Conservation (phyloP, 257 asterid species). For the Vinca minor region DNA sequence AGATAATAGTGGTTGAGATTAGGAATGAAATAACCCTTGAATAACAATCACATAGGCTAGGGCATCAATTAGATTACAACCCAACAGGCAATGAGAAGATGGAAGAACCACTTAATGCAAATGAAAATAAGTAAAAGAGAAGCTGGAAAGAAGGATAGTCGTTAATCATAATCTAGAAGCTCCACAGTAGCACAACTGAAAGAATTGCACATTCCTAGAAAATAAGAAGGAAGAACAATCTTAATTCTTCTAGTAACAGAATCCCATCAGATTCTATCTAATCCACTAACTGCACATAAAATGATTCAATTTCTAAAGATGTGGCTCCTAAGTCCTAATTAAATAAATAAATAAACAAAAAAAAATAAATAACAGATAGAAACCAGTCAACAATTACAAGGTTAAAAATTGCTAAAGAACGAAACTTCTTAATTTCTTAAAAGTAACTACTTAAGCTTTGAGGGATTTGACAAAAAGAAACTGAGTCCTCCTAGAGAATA, state of each 20-base stretch:
- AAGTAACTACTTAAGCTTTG: background rate
- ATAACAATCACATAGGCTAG: background rate
- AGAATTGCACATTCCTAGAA: background rate
- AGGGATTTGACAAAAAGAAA: background rate
- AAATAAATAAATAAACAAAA: too few relatives aligned
- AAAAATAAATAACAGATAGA: background rate
- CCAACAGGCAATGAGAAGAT: too few relatives aligned
- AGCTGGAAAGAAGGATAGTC: too few relatives aligned
- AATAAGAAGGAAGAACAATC: background rate
- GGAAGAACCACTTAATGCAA: too few relatives aligned
- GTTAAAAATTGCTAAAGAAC: background rate
- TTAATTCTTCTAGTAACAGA: background rate
- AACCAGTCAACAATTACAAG: background rate
- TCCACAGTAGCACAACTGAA: too few relatives aligned
- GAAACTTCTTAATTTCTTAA: too few relatives aligned
- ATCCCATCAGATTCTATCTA: background rate
- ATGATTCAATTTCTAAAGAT: background rate
- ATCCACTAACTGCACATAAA: background rate
- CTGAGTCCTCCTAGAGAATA: too few relatives aligned
- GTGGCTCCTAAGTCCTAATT: too few relatives aligned
- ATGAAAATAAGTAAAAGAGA: too few relatives aligned
- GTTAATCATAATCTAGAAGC: too few relatives aligned
- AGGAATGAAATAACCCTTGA: conserved; percentile 7
- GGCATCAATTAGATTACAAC: too few relatives aligned
- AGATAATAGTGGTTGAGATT: background rate